Evolutionary conservation across 495 filamentous ascomycete species (phyloP).

Genomic region (Talaromyces nanjingensis): DNA sequence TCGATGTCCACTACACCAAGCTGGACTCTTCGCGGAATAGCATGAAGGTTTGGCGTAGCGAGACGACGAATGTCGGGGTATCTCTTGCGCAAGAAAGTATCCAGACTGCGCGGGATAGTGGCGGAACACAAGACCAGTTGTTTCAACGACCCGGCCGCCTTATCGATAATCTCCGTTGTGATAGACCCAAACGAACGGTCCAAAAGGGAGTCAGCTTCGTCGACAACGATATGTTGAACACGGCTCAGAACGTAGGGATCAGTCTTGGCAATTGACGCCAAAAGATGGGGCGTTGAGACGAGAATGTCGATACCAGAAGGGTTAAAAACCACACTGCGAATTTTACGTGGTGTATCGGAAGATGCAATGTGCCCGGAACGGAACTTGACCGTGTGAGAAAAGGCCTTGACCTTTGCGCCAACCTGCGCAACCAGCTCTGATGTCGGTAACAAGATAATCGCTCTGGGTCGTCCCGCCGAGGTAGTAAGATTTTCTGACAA

Average conservation of each 20-base stretch:
- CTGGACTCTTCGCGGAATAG: conserved; percentile 90
- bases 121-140: conserved; percentile 95
- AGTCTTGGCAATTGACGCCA: conserved; percentile 73
- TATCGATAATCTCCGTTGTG: conserved; percentile 74
- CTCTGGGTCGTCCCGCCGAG: conserved; percentile 68
- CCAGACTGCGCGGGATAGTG: conserved; percentile 85
- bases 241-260: conserved; percentile 85
- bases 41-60: conserved; percentile 90
- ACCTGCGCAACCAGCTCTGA: conserved; percentile 91
- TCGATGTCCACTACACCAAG: conserved; percentile 88
- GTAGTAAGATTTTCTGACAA: conserved; percentile 60
- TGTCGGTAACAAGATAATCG: conserved; percentile 86
- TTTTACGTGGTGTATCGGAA: conserved; percentile 64
- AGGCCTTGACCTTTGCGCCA: conserved; percentile 63
- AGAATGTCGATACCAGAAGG: conserved; percentile 78
- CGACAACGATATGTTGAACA: conserved; percentile 78
- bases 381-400: conserved; percentile 79
- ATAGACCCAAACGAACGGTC: conserved; percentile 84
- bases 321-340: conserved; percentile 77
- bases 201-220: conserved; percentile 92
- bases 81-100: conserved; percentile 67
- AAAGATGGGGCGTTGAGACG: conserved; percentile 80
- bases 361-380: conserved; percentile 75
- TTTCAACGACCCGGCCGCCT: conserved; percentile 65
- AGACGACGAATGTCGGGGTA: conserved; percentile 80